A percentile compares a stretch with the other conserved stretches of the same genome.
These are phyloP conservation scores for Juncus effusus DNA, from an alignment of 176 grass and related monocot species.

Conservation along the genomic window DNA sequence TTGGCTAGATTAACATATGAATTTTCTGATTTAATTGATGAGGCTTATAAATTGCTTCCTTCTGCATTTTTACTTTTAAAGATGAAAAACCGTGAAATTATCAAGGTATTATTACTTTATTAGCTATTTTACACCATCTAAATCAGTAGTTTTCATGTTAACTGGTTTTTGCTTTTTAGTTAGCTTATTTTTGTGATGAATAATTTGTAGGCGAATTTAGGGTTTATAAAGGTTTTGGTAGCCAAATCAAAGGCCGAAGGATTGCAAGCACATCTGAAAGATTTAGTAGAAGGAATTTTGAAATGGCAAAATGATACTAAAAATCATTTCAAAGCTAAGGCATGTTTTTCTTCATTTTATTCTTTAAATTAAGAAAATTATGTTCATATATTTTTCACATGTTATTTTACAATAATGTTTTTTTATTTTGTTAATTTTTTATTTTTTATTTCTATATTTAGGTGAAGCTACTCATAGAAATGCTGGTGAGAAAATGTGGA, in stretches of 20 bases:
- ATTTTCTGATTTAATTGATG: conserved; percentile 80
- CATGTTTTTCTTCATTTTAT: conserved; percentile 37
- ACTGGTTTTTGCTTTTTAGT: background rate
- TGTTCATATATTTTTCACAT: background rate
- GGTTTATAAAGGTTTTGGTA: conserved; percentile 86
- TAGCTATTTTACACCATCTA: background rate
- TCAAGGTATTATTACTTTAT: conserved; percentile 58
- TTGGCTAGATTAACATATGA: conserved; percentile 90
- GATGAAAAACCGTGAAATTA: conserved; percentile 85
- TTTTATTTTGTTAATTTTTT: background rate
- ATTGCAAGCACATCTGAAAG: conserved; percentile 64
- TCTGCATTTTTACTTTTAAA: conserved; percentile 76
- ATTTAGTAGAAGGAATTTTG: conserved; percentile 66
- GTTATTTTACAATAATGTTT: background rate
- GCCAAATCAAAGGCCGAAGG: conserved; percentile 80
- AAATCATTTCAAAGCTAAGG: conserved; percentile 93
- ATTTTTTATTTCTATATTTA: conserved; percentile 25
- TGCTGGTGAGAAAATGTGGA: conserved; percentile 95
- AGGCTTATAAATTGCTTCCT: conserved; percentile 80
- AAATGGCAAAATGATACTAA: conserved; percentile 71
- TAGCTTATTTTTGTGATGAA: conserved; percentile 10
- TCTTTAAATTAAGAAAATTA: background rate
- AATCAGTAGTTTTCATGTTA: conserved; percentile 11
- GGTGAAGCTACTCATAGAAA: conserved; percentile 87
- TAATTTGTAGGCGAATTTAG: conserved; percentile 69